Evolutionary conservation across 2,329 filamentous ascomycete genomes (phyloP), one percentile per base, ranked within the genome.

Genomic region (Phaeophleospora eucalypticola): DNA sequence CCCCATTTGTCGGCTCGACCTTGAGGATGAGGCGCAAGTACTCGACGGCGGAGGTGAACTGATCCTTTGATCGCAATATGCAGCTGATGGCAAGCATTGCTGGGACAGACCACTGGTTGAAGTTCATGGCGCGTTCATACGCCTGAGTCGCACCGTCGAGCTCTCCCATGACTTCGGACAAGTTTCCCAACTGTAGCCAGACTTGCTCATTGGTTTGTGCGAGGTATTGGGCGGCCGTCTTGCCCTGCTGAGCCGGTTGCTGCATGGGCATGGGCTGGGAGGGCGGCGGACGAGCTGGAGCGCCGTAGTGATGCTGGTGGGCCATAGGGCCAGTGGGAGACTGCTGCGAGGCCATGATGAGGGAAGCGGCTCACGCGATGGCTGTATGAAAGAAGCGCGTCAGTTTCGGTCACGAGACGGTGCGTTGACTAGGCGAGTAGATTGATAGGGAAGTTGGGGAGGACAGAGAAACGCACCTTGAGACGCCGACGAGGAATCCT

Each of bases 51-150:
- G 93, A 93, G 36, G 87, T 84, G 60, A 95, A 98, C 36, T 95
- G 87, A 67, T 97, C 93, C 63, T 90, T 88, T 32, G 87, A 90
- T 58, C 94, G 84, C 51, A 96, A 77, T 51, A 97, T 93, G 66
- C 87, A 82, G 49, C 90, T 93, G 56, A 97, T 95, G 51, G 89
- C 87, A 59, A 89, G 94, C 87, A 97, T 91, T 21, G 93, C 93
- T 0, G 83, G 81, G 41, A 93, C 85, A 15, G 91, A 97, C 73
- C 87, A 88, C 38, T 83, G 81, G 65, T 97, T 97, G 66, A 90
- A 87, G 58, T 82, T 80, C 52, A 97, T 78, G 35, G 90, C 93
- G 65, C 87, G 85, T 68, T 97, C 89, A 68, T 96, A 98, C 36
- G 90, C 87, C 57, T 82, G 77, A 75, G 93, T 87, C 41, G 91